Percentiles rank a stretch among this genome's conserved stretches.
These are phyloP conservation scores for Fusarium robinianum DNA, from an alignment of 2,329 filamentous ascomycete genomes.

Conservation along the genomic window DNA sequence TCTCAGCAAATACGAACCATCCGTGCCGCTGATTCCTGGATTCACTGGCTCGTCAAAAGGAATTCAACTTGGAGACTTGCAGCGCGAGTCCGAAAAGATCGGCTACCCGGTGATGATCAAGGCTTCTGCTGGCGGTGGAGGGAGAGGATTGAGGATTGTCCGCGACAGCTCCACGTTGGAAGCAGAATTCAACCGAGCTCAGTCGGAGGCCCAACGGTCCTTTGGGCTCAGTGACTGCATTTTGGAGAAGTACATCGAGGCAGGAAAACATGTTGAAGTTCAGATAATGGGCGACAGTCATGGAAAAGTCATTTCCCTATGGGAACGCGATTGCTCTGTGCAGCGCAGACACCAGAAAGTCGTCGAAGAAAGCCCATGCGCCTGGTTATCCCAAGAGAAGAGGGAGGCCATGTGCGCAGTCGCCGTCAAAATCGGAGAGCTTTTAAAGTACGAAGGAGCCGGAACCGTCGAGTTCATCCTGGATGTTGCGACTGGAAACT, in stretches of 20 bases:
- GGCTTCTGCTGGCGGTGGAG: slow-evolving; percentile 49
- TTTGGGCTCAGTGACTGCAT: slow-evolving; percentile 45
- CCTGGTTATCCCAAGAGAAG: neutral
- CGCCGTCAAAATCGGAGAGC: slow-evolving; percentile 3
- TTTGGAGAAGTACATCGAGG: slow-evolving; percentile 45
- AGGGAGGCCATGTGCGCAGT: slow-evolving; percentile 1
- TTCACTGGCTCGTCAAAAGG: slow-evolving; percentile 13
- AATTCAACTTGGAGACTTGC: slow-evolving; percentile 10
- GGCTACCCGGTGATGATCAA: slow-evolving; percentile 50
- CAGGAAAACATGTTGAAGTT: slow-evolving; percentile 49
- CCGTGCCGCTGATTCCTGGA: slow-evolving; percentile 24
- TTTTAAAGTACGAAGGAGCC: slow-evolving; percentile 1
- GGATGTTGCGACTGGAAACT: slow-evolving; percentile 39
- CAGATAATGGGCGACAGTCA: slow-evolving; percentile 50
- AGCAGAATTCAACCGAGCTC: slow-evolving; percentile 31
- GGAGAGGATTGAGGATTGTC: slow-evolving; percentile 44
- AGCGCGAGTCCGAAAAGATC: slow-evolving; percentile 18
- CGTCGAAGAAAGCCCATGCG: slow-evolving; percentile 45
- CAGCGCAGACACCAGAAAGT: slow-evolving; percentile 54
- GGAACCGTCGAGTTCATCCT: slow-evolving; percentile 30
- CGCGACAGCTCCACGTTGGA: slow-evolving; percentile 23
- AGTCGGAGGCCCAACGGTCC: slow-evolving; percentile 42
- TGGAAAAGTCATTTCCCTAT: slow-evolving; percentile 43
- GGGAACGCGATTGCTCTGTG: slow-evolving; percentile 52
- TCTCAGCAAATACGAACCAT: slow-evolving; percentile 19